Evolutionary conservation across 2,329 filamentous ascomycete species (phyloP).

Genomic region (Fusarium sp.): DNA sequence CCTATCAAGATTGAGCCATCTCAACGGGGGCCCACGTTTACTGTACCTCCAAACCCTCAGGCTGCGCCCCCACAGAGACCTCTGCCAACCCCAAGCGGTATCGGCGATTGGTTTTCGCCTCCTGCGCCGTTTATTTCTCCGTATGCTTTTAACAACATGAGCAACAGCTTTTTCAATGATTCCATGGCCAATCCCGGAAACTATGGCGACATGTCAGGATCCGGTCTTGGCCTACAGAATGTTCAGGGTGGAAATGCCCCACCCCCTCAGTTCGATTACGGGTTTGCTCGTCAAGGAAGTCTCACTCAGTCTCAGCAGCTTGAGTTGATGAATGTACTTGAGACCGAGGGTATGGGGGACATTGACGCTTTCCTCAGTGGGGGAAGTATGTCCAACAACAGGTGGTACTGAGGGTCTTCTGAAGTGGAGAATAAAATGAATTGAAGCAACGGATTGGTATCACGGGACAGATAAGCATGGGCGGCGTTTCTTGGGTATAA

Average conservation of each 20-base stretch:
- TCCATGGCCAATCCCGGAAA: slow-evolving; percentile 44
- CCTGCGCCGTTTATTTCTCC: slow-evolving; percentile 65
- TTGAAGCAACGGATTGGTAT: slow-evolving; percentile 5
- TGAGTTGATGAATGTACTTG: slow-evolving; percentile 84
- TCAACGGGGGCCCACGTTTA: slow-evolving; percentile 50
- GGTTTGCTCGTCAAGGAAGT: slow-evolving; percentile 70
- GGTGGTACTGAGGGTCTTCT: slow-evolving; percentile 47
- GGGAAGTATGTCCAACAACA: slow-evolving; percentile 43
- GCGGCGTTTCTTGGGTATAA: slow-evolving; percentile 28
- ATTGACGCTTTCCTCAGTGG: slow-evolving; percentile 69
- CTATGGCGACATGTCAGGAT: slow-evolving; percentile 46
- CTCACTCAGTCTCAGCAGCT: slow-evolving; percentile 84
- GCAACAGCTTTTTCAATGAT: slow-evolving; percentile 56
- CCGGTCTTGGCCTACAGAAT: slow-evolving; percentile 49
- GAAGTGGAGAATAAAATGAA: slow-evolving; percentile 8
- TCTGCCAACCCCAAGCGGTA: slow-evolving; percentile 53
- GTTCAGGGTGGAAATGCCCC: slow-evolving; percentile 41
- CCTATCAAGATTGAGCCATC: slow-evolving; percentile 43
- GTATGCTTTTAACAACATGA: slow-evolving; percentile 59
- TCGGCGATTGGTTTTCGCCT: slow-evolving; percentile 65
- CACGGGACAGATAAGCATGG: slow-evolving; percentile 4
- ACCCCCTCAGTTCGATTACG: slow-evolving; percentile 47
- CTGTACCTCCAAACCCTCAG: slow-evolving; percentile 54
- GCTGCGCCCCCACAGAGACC: slow-evolving; percentile 56
- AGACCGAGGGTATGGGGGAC: slow-evolving; percentile 73